Evolutionary conservation across 805 yeast genomes (phyloP).

Genomic region (Diddensiella transvaalensis): DNA sequence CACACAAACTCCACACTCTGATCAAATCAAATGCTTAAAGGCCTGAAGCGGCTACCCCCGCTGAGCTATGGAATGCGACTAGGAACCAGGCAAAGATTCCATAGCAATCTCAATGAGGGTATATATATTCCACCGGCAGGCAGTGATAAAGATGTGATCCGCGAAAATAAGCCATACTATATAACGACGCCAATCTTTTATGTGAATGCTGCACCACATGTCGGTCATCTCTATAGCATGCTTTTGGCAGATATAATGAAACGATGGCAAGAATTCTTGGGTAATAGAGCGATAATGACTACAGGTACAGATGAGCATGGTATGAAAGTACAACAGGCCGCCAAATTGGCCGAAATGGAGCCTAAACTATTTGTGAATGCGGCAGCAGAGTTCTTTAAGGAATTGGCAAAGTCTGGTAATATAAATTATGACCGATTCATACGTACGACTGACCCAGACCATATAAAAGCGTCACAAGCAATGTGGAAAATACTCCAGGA

Average conservation of each 20-base stretch:
- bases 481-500: constrained; percentile 65
- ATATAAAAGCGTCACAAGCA: constrained; percentile 54
- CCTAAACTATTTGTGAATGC: constrained; percentile 73
- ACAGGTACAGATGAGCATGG: constrained; percentile 99
- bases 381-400: constrained; percentile 59
- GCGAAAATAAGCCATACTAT: constrained; percentile 40
- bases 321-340: constrained; percentile 85
- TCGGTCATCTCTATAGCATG: constrained; percentile 91
- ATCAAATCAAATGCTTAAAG: not conserved
- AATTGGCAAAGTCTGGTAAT: constrained; percentile 54
- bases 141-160: not conserved
- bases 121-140: not conserved
- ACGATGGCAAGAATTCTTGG: constrained; percentile 59
- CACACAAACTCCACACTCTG: no score
- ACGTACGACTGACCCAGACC: constrained; percentile 86
- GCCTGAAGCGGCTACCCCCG: not conserved
- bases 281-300: constrained; percentile 41
- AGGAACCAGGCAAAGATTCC: no score
- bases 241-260: constrained; percentile 72
- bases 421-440: constrained; percentile 73
- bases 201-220: constrained; percentile 92
- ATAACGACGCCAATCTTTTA: constrained; percentile 92
- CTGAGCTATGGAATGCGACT: no score
- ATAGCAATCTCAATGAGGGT: no score
- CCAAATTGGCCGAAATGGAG: constrained; percentile 46